These are phyloP conservation scores for Sporothrix pallida DNA, from an alignment of 2,329 filamentous ascomycete species.

Conservation along the genomic window DNA sequence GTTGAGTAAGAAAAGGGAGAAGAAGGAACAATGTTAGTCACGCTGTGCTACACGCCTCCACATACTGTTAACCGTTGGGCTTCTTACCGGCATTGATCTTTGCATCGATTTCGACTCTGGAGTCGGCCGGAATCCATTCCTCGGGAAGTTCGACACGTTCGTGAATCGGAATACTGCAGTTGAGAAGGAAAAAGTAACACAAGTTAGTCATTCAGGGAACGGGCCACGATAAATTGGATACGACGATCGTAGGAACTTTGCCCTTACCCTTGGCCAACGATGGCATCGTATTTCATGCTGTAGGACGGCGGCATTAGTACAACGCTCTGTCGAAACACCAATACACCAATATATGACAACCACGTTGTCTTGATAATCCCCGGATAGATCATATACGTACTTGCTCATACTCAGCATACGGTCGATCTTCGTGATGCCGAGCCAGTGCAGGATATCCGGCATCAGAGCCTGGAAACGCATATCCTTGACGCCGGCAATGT, in stretches of 20 bases:
- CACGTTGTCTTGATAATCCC: background rate
- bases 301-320: background rate
- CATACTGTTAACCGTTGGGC: background rate
- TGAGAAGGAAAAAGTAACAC: background rate
- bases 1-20: background rate
- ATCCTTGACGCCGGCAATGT: slow-evolving; percentile 93
- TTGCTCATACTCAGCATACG: slow-evolving; percentile 99
- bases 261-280: slow-evolving; percentile 76
- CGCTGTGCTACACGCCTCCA: background rate
- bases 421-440: slow-evolving; percentile 98
- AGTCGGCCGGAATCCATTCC: slow-evolving; percentile 91
- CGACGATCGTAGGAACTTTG: background rate
- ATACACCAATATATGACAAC: background rate
- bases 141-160: slow-evolving; percentile 92
- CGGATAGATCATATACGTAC: slow-evolving; percentile 62
- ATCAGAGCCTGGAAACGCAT: slow-evolving; percentile 99
- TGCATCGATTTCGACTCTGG: slow-evolving; percentile 96
- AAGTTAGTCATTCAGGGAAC: background rate
- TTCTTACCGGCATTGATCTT: slow-evolving; percentile 92
- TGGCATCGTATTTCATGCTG: slow-evolving; percentile 90
- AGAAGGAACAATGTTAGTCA: slow-evolving; percentile 6
- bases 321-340: background rate
- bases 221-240: background rate
- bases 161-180: slow-evolving; percentile 74
- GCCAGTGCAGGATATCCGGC: slow-evolving; percentile 97